These are phyloP conservation scores for Erysimum cheiranthoides DNA, from an alignment of 345 rosid genomes.

Conservation along the genomic window DNA sequence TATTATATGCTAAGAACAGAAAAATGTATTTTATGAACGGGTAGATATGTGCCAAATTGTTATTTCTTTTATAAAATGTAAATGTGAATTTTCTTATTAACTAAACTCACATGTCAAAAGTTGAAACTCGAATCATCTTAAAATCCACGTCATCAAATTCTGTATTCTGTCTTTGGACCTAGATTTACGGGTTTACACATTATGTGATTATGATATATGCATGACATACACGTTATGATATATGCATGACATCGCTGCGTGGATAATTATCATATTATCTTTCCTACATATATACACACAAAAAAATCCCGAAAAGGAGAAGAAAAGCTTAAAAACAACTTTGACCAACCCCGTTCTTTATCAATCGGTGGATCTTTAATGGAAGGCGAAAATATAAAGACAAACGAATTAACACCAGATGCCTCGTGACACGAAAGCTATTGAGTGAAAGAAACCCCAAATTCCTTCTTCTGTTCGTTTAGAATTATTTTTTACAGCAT, in stretches of 20 bases:
- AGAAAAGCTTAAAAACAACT: constrained; percentile 21
- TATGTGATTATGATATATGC: constrained; percentile 18
- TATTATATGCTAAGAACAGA: background rate
- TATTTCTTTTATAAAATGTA: too few relatives aligned
- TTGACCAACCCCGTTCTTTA: constrained; percentile 20
- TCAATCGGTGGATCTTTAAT: constrained; percentile 6
- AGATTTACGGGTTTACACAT: constrained; percentile 6
- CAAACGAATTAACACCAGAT: constrained; percentile 15
- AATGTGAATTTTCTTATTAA: background rate
- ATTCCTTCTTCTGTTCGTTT: constrained; percentile 2
- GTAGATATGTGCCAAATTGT: too few relatives aligned
- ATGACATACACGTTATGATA: constrained; percentile 38
- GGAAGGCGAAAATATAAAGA: background rate
- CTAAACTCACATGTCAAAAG: constrained; percentile 8
- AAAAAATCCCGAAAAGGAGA: constrained; percentile 11
- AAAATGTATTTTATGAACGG: too few relatives aligned
- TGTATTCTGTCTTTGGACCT: constrained; percentile 23
- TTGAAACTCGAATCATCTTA: constrained; percentile 20
- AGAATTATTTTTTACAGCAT: background rate
- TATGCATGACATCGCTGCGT: constrained; percentile 27
- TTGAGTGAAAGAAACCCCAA: constrained; percentile 44
- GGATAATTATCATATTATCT: background rate
- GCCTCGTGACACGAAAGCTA: constrained; percentile 41
- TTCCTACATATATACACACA: background rate
- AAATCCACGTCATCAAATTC: constrained; percentile 38